Evolutionary conservation across 306 rosid genomes (phyloP).

Genomic region (Quercus wislizeni): DNA sequence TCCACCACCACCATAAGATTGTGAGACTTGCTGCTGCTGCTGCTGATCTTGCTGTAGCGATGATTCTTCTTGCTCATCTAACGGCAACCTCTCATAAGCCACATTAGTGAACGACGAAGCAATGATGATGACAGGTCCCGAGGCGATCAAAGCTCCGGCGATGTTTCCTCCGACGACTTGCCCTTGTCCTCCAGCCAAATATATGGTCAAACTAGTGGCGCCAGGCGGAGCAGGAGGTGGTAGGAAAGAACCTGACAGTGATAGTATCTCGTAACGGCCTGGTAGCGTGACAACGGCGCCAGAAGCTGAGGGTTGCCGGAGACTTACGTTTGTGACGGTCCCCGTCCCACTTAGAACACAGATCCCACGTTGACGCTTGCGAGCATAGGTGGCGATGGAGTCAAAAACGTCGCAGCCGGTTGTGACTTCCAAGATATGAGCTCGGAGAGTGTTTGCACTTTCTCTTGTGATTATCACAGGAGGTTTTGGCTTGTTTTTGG

Average conservation of each 20-base stretch:
- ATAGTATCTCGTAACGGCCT: slow-evolving; percentile 78
- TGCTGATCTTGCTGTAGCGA: slow-evolving; percentile 37
- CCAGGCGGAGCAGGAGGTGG: slow-evolving; percentile 98
- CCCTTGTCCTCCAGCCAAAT: slow-evolving; percentile 87
- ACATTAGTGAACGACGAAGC: slow-evolving; percentile 93
- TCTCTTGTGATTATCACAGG: slow-evolving; percentile 85
- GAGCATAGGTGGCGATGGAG: slow-evolving; percentile 68
- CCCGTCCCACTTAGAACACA: slow-evolving; percentile 83
- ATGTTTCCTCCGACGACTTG: slow-evolving; percentile 93
- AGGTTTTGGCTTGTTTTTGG: slow-evolving; percentile 75
- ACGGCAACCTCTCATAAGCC: slow-evolving; percentile 84
- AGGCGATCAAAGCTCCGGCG: slow-evolving; percentile 77
- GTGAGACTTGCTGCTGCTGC: slow-evolving; percentile 49
- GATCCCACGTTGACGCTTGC: slow-evolving; percentile 87
- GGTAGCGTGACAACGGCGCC: slow-evolving; percentile 59
- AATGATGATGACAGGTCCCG: slow-evolving; percentile 81
- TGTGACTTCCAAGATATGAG: slow-evolving; percentile 83
- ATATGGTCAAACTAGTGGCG: slow-evolving; percentile 70
- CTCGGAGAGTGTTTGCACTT: slow-evolving; percentile 83
- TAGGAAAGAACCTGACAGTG: slow-evolving; percentile 70
- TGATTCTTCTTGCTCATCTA: slow-evolving; percentile 70
- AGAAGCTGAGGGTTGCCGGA: slow-evolving; percentile 61
- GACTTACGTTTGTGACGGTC: slow-evolving; percentile 67
- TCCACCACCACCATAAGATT: slow-evolving; percentile 37
- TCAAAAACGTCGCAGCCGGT: slow-evolving; percentile 88